Base-by-base conservation (phyloP, 2,329 filamentous ascomycete genomes). In the Drechslerella coelobrocha region DNA sequence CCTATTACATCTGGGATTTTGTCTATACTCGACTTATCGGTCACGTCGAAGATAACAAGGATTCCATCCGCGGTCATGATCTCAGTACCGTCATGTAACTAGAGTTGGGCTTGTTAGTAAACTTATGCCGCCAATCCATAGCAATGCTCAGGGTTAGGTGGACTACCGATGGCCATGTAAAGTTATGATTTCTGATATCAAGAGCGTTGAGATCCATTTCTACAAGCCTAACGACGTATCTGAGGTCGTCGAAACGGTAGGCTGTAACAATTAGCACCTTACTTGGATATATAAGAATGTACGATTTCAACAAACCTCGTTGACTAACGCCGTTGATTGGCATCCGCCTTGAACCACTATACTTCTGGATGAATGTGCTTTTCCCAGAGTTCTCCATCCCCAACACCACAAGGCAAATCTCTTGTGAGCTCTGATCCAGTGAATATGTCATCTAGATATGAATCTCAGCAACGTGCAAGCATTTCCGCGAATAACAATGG, bases 41-140 rank as follows among this genome's bases (percentile, higher is more conserved):
- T 90, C 47, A 95, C 89, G 83, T 97, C 91, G 82, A 96, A 96
- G 52, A 97, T 81, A 66, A 93, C 85, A 75, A 97, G 81, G 48
- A 90, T 91, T 19, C 90, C 93, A 76, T 97, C 90, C 76, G 96
- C 85, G 41, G 84, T 71, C 66, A 71, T 71, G 41, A 71, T 71
- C 43, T 71, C 66, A 34, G 66, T 71, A 19, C 66, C 66, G 48
- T 71, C 66, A 41, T 71, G 66, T 45, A 71, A 39, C 66, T 71
- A 52, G 37, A 63, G 19, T 29, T 47, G n/a, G 24, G 10, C 79
- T 81, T 14, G 65, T 75, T 68, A 75, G 73, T 53, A 68, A 72
- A 21, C 9, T 19, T 45, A 21, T 45, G 19, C 21, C 10, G 10
- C n/a, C 9, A 17, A 17, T 12, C n/a, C 3, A 45, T 19, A 39